A percentile compares a stretch with the other conserved stretches of the same genome.
These are phyloP conservation scores for Aspergillus bridgeri DNA, from an alignment of 495 filamentous ascomycete species.

Conservation along the genomic window DNA sequence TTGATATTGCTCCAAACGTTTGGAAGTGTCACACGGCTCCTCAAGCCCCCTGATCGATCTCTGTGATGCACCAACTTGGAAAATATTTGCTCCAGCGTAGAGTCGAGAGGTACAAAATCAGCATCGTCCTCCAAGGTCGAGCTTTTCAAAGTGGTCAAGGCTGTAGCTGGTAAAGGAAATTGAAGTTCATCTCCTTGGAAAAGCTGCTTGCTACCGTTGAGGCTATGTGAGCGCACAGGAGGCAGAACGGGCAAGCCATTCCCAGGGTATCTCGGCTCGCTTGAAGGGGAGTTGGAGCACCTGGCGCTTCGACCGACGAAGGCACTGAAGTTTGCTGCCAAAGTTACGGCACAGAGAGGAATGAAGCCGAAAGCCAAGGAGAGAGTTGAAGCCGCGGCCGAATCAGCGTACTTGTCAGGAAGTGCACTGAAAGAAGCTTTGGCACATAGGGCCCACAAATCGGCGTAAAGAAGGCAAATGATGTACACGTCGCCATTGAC, in stretches of 20 bases:
- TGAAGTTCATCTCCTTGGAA: conserved; percentile 10
- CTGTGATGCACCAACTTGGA: conserved; percentile 10
- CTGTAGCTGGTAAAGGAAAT: conserved; percentile 15
- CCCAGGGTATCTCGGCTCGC: conserved; percentile 19
- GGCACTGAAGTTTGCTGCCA: conserved; percentile 28
- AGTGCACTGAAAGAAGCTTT: conserved; percentile 17
- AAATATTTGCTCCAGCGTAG: conserved; percentile 19
- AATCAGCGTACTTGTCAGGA: neutral
- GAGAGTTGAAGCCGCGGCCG: neutral
- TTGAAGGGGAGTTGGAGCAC: conserved; percentile 1
- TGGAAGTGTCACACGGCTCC: neutral
- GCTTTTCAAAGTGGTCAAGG: conserved; percentile 13
- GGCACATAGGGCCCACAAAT: conserved; percentile 33
- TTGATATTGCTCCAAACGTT: neutral
- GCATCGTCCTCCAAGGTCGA: conserved; percentile 8
- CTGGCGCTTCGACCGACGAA: conserved; percentile 21
- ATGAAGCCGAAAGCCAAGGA: conserved; percentile 23
- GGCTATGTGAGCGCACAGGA: conserved; percentile 24
- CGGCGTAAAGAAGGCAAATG: conserved; percentile 28
- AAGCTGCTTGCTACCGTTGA: conserved; percentile 22
- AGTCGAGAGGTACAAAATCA: conserved; percentile 23
- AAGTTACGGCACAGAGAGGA: conserved; percentile 30
- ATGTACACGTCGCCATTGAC: conserved; percentile 25
- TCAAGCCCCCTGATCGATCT: neutral
- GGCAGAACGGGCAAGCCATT: conserved; percentile 28